A percentile compares a stretch with the other conserved stretches of the same genome.
phyloP scores from a whole-genome alignment of 306 rosid species.

The Mimosa pudica region DNA sequence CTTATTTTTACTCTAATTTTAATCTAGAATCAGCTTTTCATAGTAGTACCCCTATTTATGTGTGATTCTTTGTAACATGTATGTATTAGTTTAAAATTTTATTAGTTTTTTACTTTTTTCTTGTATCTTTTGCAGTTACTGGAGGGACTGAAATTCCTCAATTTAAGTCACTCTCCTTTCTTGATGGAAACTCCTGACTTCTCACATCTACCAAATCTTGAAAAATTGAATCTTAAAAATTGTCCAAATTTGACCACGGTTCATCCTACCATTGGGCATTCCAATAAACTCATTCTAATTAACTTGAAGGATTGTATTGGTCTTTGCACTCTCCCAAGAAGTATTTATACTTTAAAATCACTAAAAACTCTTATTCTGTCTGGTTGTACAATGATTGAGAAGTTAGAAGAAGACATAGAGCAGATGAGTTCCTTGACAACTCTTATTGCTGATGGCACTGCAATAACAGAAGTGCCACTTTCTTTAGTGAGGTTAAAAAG shows the following conservation, averaged over 20 bases:
- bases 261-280: constrained; percentile 34
- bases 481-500: neutral
- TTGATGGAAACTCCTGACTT: too few relatives aligned
- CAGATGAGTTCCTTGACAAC: constrained; percentile 33
- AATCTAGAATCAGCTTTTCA: neutral
- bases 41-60: neutral
- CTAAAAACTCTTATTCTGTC: constrained; percentile 34
- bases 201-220: too few relatives aligned
- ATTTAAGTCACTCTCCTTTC: too few relatives aligned
- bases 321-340: constrained; percentile 41
- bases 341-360: constrained; percentile 36
- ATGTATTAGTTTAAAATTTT: too few relatives aligned
- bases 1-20: neutral
- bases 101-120: too few relatives aligned
- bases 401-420: constrained; percentile 36
- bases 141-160: too few relatives aligned
- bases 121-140: too few relatives aligned
- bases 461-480: neutral
- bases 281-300: constrained; percentile 11
- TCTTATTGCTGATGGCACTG: neutral
- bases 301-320: constrained; percentile 39
- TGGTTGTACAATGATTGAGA: constrained; percentile 38
- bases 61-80: neutral
- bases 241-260: neutral
- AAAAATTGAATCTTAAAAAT: too few relatives aligned